These are phyloP conservation scores for Ceriops decandra DNA, from an alignment of 345 rosid genomes.

Conservation along the genomic window DNA sequence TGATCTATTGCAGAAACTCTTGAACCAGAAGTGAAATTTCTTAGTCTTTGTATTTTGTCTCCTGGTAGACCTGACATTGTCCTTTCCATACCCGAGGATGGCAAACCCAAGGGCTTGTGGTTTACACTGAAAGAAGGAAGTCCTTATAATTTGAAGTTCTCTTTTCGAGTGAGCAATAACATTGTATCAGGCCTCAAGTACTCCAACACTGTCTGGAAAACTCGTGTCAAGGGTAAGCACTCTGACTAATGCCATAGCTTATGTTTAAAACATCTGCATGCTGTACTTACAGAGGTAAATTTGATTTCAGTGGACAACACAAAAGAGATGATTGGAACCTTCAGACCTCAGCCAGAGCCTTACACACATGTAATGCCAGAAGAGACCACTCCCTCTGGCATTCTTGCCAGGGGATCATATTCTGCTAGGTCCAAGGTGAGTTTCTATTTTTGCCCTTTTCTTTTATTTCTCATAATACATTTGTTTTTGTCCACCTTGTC, in stretches of 20 bases:
- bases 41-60: conserved; percentile 51
- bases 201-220: conserved; percentile 76
- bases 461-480: background rate
- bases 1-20: conserved; percentile 51
- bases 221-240: conserved; percentile 56
- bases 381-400: conserved; percentile 70
- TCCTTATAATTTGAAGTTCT: conserved; percentile 54
- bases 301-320: conserved; percentile 50
- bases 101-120: conserved; percentile 60
- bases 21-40: conserved; percentile 70
- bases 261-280: background rate
- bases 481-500: background rate
- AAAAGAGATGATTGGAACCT: conserved; percentile 77
- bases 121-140: conserved; percentile 74
- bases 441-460: background rate
- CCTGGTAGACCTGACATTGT: conserved; percentile 58
- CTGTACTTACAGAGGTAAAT: background rate
- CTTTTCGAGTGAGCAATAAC: conserved; percentile 76
- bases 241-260: background rate
- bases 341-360: conserved; percentile 67
- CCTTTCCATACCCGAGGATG: conserved; percentile 50
- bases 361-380: conserved; percentile 61
- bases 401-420: conserved; percentile 69
- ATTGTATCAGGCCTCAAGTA: conserved; percentile 83
- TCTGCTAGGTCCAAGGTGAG: conserved; percentile 68